Base-by-base conservation (phyloP, 306 rosid genomes). In the Acacia confusa region DNA sequence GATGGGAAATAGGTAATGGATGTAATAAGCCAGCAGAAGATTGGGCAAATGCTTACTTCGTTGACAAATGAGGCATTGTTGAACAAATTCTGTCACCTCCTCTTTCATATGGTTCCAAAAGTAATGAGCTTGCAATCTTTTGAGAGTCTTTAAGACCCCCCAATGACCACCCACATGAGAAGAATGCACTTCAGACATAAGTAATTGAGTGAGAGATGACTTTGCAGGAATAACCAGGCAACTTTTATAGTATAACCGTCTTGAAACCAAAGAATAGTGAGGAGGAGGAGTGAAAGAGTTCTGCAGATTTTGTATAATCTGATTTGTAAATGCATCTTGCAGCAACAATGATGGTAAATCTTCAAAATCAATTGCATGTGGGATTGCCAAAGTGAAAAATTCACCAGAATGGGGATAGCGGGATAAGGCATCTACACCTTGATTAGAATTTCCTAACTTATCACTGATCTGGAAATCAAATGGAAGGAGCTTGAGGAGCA, bases 81-180 rank as follows among this genome's bases (percentile, higher is more conserved):
- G 0, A 0, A 3, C 2, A 57, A 2, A n/a, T 0, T 6, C 4
- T 22, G 22, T 0, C 1, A 22, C 4, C 4, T 57, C 30, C 5
- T 22, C 5, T 6, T 22, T 57, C 30, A 57, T n/a, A 6, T 1
- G 0, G 0, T 2, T n/a, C 61, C 25, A 53, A 6, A 1, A 53
- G 3, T 5, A 53, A 20, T 20, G 0, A 0, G 3, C 0, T 0
- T 6, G 6, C 2, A 53, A 6, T 0, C 25, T 6, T 0, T 20
- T 6, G 0, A 53, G 13, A 0, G 61, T 20, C 9, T 53, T 53
- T 0, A 53, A 7, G 7, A 6, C 0, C 0, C 61, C 61, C 0
- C 27, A 25, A 53, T 53, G 3, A 6, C 25, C 60, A 1, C 58
- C 58, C 0, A 1, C 3, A 2, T 9, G 22, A 3, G 52, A 47